These are phyloP conservation scores for Spergularia marina DNA, from an alignment of 148 eudicot species.

Conservation along the genomic window DNA sequence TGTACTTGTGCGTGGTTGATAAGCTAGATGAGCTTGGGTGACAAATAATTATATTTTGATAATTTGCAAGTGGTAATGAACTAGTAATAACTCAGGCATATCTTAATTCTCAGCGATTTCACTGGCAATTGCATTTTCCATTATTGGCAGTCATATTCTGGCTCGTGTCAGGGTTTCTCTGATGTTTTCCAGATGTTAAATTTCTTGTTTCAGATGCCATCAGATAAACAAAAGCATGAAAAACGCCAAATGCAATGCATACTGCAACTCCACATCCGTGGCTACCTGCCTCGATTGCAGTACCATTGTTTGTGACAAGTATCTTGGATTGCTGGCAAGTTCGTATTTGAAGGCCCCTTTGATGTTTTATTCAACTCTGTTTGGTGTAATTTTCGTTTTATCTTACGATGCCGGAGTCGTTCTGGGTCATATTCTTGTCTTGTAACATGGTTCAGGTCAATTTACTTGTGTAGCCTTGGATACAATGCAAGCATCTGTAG, in stretches of 20 bases:
- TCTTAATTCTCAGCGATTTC: no score
- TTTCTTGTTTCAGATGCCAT: slow-evolving; percentile 62
- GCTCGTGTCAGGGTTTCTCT: not conserved
- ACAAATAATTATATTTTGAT: no score
- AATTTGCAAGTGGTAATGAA: no score
- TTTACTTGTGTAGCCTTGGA: not conserved
- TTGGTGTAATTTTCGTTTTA: not conserved
- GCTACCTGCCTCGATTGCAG: slow-evolving; percentile 76
- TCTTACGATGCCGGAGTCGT: not conserved
- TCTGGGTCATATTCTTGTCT: slow-evolving; percentile 2
- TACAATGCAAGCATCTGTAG: no score
- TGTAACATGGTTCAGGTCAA: not conserved
- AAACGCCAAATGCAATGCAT: slow-evolving; percentile 59
- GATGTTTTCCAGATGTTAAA: not conserved
- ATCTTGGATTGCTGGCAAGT: slow-evolving; percentile 14
- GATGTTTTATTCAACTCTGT: not conserved
- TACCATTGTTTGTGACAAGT: slow-evolving; percentile 75
- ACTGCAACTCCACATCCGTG: slow-evolving; percentile 55
- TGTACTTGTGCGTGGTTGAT: no score
- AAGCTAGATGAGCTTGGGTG: no score
- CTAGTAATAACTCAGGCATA: no score
- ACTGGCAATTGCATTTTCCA: no score
- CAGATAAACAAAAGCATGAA: slow-evolving; percentile 46
- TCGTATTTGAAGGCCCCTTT: not conserved
- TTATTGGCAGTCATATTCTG: no score